A percentile compares a stretch with the other conserved stretches of the same genome.
Conservation (phyloP, 495 filamentous ascomycete species). For the Podospora conica region DNA sequence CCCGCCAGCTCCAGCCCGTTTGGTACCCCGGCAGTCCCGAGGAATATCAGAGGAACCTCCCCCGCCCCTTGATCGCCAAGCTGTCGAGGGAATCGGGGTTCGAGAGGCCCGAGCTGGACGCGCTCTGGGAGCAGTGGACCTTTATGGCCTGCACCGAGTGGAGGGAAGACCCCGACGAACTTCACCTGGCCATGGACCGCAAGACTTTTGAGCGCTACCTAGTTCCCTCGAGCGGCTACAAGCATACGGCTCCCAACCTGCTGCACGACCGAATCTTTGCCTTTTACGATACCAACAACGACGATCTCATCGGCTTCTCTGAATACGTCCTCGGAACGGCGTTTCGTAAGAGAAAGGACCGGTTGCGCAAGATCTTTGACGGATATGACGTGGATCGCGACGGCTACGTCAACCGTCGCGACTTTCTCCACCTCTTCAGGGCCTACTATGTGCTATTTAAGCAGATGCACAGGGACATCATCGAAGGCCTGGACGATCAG, state of each 20-base stretch:
- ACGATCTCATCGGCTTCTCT: constrained; percentile 87
- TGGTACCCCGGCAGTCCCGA: constrained; percentile 89
- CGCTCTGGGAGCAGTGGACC: constrained; percentile 92
- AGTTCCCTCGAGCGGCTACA: constrained; percentile 69
- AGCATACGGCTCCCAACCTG: constrained; percentile 73
- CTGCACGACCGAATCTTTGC: constrained; percentile 94
- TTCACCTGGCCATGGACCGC: constrained; percentile 79
- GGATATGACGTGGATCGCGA: constrained; percentile 90
- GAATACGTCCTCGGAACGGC: constrained; percentile 85
- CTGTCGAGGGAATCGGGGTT: constrained; percentile 68
- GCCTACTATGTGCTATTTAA: constrained; percentile 83
- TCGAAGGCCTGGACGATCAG: constrained; percentile 76
- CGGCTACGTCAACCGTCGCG: constrained; percentile 78
- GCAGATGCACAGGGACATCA: constrained; percentile 76
- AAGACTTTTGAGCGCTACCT: constrained; percentile 88
- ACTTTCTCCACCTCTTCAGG: constrained; percentile 87
- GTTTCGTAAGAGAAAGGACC: constrained; percentile 71
- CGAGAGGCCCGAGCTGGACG: constrained; percentile 79
- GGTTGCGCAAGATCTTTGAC: constrained; percentile 68
- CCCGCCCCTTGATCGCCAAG: constrained; percentile 54
- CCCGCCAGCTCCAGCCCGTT: constrained; percentile 61
- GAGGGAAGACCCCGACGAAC: constrained; percentile 69
- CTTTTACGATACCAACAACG: constrained; percentile 86
- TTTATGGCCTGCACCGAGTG: constrained; percentile 84
- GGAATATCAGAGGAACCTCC: constrained; percentile 53